These are phyloP conservation scores for Thermothielavioides terrestris DNA, from an alignment of 495 filamentous ascomycete species.

Conservation along the genomic window DNA sequence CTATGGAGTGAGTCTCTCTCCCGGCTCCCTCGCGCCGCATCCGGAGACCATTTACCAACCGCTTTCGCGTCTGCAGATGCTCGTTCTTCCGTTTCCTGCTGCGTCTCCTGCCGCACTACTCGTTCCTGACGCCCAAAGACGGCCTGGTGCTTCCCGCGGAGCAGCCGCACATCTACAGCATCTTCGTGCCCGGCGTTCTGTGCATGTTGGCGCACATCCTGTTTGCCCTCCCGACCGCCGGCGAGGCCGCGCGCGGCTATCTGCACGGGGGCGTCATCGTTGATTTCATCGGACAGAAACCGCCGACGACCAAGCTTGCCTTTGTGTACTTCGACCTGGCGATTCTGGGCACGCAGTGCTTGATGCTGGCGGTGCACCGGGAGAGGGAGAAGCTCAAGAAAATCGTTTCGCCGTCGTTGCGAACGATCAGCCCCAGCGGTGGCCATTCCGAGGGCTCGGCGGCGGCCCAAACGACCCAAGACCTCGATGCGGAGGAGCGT, in stretches of 20 bases:
- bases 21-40: background rate
- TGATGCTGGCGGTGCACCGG: conserved; percentile 65
- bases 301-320: conserved; percentile 56
- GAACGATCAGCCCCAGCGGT: conserved; percentile 5
- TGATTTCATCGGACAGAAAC: conserved; percentile 77
- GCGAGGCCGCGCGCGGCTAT: conserved; percentile 70
- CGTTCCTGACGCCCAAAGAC: conserved; percentile 74
- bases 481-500: conserved; percentile 76
- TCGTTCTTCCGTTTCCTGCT: conserved; percentile 65
- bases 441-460: background rate
- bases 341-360: conserved; percentile 57
- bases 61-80: conserved; percentile 45
- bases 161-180: conserved; percentile 59
- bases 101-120: conserved; percentile 61
- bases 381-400: conserved; percentile 54
- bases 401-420: conserved; percentile 27
- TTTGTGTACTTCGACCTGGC: conserved; percentile 57
- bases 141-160: conserved; percentile 51
- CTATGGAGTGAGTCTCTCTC: conserved; percentile 65
- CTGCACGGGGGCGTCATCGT: conserved; percentile 78
- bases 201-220: conserved; percentile 66
- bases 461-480: conserved; percentile 40
- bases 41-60: background rate
- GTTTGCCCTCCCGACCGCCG: conserved; percentile 52
- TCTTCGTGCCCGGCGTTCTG: conserved; percentile 60